Conservation (phyloP, 2,329 filamentous ascomycete genomes). For the Botryotinia globosa region DNA sequence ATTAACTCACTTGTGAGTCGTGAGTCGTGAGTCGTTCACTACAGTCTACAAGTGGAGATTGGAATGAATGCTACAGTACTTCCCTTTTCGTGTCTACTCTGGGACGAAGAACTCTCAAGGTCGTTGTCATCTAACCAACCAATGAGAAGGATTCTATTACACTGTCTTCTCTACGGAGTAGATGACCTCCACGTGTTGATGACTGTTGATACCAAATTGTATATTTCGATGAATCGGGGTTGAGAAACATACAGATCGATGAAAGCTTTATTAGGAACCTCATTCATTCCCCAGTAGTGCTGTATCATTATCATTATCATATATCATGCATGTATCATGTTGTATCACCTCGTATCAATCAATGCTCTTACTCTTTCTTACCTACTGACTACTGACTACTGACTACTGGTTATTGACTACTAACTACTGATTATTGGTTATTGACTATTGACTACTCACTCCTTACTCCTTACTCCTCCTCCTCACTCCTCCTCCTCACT, state of each 20-base stretch:
- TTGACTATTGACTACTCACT: too few species aligned
- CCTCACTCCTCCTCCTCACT: too few species aligned
- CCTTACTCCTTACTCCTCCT: too few species aligned
- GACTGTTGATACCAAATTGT: not conserved
- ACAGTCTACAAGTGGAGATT: not conserved
- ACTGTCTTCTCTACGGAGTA: not conserved
- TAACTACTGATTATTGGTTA: too few species aligned
- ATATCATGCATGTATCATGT: not conserved
- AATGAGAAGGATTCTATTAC: not conserved
- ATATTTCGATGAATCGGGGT: not conserved
- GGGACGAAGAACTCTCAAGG: not conserved
- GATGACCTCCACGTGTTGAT: conserved; percentile 2
- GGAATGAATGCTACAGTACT: not conserved
- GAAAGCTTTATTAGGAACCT: not conserved
- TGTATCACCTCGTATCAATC: conserved; percentile 12
- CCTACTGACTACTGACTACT: not conserved
- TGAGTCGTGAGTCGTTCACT: too few species aligned
- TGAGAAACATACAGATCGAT: not conserved
- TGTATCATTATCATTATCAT: not conserved
- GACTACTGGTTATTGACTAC: too few species aligned
- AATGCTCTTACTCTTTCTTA: not conserved
- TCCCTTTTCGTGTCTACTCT: not conserved
- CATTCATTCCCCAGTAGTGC: not conserved
- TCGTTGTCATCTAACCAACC: not conserved
- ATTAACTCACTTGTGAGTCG: too few species aligned